A percentile compares a stretch with the other conserved stretches of the same genome.
Conservation (phyloP, 192 early-diverging fungal genomes). For the Funneliformis mosseae region DNA sequence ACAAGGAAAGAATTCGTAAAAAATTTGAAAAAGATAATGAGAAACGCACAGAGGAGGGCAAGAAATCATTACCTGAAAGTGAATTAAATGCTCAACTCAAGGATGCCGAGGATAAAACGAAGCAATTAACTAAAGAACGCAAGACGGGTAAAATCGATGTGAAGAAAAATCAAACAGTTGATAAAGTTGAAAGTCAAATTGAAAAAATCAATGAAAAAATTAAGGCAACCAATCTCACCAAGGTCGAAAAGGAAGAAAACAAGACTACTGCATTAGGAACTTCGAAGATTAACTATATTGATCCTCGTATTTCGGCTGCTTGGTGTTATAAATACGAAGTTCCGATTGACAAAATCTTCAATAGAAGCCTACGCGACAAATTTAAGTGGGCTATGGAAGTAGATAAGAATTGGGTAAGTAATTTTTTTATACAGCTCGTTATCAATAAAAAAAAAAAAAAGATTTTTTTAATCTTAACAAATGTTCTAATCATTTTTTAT, state of each 20-base stretch:
- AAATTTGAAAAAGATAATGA: constrained; percentile 85
- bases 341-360: constrained; percentile 92
- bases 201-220: constrained; percentile 73
- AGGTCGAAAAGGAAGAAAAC: constrained; percentile 95
- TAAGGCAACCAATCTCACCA: constrained; percentile 67
- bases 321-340: constrained; percentile 93
- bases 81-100: constrained; percentile 55
- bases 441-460: too few species aligned
- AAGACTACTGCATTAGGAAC: constrained; percentile 95
- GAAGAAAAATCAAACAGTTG: constrained; percentile 57
- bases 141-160: constrained; percentile 48
- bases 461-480: too few species aligned
- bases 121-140: constrained; percentile 49
- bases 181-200: constrained; percentile 75
- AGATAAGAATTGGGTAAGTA: constrained; percentile 64
- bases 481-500: not conserved
- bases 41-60: constrained; percentile 66
- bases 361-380: constrained; percentile 87
- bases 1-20: constrained; percentile 63
- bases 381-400: constrained; percentile 94
- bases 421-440: not conserved
- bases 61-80: constrained; percentile 54
- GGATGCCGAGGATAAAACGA: constrained; percentile 54
- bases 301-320: constrained; percentile 91
- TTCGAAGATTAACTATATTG: constrained; percentile 98